phyloP scores from a whole-genome alignment of 192 early-diverging fungal species.

The Coemansia sp. region DNA sequence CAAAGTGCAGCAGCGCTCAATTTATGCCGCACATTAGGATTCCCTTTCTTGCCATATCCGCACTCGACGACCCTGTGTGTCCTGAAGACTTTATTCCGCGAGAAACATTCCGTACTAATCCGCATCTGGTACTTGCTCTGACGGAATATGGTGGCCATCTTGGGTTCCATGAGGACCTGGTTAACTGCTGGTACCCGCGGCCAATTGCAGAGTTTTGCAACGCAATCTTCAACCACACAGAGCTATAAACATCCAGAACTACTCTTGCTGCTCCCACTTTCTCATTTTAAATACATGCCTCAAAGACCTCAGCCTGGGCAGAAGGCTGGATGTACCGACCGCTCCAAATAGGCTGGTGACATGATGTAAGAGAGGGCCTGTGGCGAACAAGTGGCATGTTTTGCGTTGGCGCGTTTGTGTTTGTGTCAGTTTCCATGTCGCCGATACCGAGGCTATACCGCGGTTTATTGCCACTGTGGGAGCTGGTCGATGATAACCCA shows the following conservation, averaged over 20 bases:
- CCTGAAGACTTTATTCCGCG: conserved; percentile 65
- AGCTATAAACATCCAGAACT: not conserved
- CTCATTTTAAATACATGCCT: too few species aligned
- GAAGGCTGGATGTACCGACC: too few species aligned
- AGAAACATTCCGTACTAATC: conserved; percentile 73
- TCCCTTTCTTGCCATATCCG: conserved; percentile 82
- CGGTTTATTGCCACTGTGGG: too few species aligned
- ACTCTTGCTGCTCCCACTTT: not conserved
- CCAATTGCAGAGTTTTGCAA: conserved; percentile 69
- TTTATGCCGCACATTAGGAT: conserved; percentile 66
- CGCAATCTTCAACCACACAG: conserved; percentile 53
- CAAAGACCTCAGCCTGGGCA: too few species aligned
- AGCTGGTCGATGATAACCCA: too few species aligned
- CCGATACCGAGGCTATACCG: too few species aligned
- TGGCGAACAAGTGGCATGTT: too few species aligned
- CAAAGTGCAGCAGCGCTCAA: conserved; percentile 61
- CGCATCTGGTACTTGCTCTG: conserved; percentile 74
- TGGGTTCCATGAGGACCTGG: conserved; percentile 76
- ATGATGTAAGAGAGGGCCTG: too few species aligned
- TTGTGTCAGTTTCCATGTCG: too few species aligned
- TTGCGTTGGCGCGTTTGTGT: too few species aligned
- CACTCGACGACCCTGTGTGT: conserved; percentile 91
- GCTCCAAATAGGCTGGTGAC: too few species aligned
- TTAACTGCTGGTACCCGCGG: conserved; percentile 59
- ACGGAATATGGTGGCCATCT: conserved; percentile 88